phyloP scores from a whole-genome alignment of 2,329 filamentous ascomycete species.

The Chaetomiaceae sp. region DNA sequence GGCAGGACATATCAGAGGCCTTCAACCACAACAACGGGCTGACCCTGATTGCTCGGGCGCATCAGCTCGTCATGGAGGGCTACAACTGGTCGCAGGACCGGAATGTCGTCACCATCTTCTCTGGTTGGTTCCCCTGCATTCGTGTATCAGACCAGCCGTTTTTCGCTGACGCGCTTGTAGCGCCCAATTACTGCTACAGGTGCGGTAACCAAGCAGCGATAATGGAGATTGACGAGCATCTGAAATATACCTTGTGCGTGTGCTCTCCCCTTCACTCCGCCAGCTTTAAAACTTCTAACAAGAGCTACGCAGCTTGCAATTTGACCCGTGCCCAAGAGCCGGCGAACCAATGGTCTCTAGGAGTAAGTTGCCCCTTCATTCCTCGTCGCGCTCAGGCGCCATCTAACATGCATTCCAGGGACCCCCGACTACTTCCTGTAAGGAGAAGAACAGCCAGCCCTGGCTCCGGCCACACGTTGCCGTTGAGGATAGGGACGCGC shows the following conservation, averaged over 20 bases:
- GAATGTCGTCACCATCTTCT: constrained; percentile 98
- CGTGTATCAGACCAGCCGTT: too few species aligned
- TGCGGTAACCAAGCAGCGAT: constrained; percentile 99
- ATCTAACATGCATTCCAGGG: constrained; percentile 35
- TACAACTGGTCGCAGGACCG: constrained; percentile 99
- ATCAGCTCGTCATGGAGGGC: constrained; percentile 98
- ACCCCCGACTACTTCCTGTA: constrained; percentile 99
- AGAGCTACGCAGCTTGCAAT: constrained; percentile 77
- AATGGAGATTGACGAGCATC: constrained; percentile 99
- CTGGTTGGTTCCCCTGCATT: constrained; percentile 50
- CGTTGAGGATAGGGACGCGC: constrained; percentile 8
- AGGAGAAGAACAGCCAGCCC: constrained; percentile 22
- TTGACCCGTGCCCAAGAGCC: constrained; percentile 94
- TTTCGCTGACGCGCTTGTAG: constrained; percentile 37
- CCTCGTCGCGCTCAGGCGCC: background rate
- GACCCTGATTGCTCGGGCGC: constrained; percentile 89
- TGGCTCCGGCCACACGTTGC: constrained; percentile 7
- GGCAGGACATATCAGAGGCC: constrained; percentile 94
- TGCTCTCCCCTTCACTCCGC: background rate
- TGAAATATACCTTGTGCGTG: constrained; percentile 99
- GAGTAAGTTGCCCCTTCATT: constrained; percentile 46
- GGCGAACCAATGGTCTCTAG: constrained; percentile 98
- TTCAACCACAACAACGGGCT: constrained; percentile 99
- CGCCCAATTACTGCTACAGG: constrained; percentile 94
- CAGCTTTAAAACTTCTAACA: constrained; percentile 7